Evolutionary conservation across 2,329 filamentous ascomycete species (phyloP).

Genomic region (Ophiostoma quercus): DNA sequence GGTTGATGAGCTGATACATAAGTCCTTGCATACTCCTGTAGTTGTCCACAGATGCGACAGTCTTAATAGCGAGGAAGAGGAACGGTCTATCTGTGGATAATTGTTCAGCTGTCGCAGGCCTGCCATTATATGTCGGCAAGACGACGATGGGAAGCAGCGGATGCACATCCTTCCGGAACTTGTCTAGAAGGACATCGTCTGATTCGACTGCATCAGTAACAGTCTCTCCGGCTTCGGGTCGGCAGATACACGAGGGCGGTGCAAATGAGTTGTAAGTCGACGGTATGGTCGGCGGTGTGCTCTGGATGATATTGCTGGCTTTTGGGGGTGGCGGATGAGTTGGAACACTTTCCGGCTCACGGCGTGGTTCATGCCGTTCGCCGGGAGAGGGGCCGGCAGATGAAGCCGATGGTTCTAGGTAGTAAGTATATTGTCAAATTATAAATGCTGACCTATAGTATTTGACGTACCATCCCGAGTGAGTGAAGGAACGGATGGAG

Average conservation of each 20-base stretch:
- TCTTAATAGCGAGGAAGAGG: constrained; percentile 46
- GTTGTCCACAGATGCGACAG: constrained; percentile 46
- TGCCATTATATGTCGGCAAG: constrained; percentile 32
- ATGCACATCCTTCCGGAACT: constrained; percentile 42
- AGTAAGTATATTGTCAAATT: background rate
- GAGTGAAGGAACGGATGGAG: constrained; percentile 4
- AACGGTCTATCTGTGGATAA: constrained; percentile 43
- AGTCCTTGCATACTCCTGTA: constrained; percentile 46
- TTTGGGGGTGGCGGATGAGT: background rate
- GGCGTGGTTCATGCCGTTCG: background rate
- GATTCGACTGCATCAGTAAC: constrained; percentile 41
- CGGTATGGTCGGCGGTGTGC: constrained; percentile 22
- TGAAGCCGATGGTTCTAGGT: background rate
- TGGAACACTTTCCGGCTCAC: background rate
- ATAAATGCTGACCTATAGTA: no score
- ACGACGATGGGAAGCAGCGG: constrained; percentile 46
- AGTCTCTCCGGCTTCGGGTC: constrained; percentile 37
- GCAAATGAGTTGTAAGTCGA: constrained; percentile 42
- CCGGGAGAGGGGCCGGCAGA: constrained; percentile 16
- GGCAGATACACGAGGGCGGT: constrained; percentile 45
- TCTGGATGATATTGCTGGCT: background rate
- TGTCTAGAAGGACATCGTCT: constrained; percentile 43
- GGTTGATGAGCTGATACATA: constrained; percentile 44
- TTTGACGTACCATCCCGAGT: background rate
- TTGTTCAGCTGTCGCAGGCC: constrained; percentile 33